Evolutionary conservation across 2,329 filamentous ascomycete species (phyloP), one percentile per base, ranked within the genome.

Genomic region (Clarireedia homoeocarpa): DNA sequence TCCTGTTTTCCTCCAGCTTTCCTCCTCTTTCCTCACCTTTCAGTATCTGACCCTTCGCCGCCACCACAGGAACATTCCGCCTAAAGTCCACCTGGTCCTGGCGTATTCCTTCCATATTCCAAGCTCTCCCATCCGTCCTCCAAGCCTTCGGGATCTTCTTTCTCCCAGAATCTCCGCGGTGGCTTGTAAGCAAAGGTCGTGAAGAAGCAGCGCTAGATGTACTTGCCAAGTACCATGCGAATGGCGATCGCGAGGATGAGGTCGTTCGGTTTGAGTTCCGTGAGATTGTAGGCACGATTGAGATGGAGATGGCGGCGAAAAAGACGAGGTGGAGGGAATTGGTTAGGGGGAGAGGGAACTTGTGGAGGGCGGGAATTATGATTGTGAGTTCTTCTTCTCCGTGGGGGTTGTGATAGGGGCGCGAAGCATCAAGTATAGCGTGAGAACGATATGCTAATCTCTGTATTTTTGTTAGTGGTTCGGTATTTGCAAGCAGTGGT

Each of bases 121-220:
- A 62, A 50, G 59, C 53, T 23, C 47, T 62, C 10, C 57, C 58
- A 17, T 57, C 60, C 5, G 6, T 59, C n/a, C 26, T 58, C n/a
- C 59, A 61, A 42, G 66, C 74, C 3, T n/a, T 74, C 9, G 72
- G 73, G 39, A 71, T 76, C 4, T 79, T 74, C 54, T 73, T 81
- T 59, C 69, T 83, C 1, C 81, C 82, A 0, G 81, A 85, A 61
- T 81, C 77, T 2, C 82, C 82, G 0, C 70, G 82, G 48, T 84
- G 80, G 80, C 72, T 84, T 24, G 78, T 81, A 52, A 74, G 74
- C 51, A 74, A 80, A 55, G 74, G 77, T 56, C 74, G 76, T 26
- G 70, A 74, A 12, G 77, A 80, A 6, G 72, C 81, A 51, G 80
- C 80, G 0, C 68, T 76, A 5, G 70, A 73, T 2, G 74, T 77